These are phyloP conservation scores for Sordaria brevicollis DNA, from an alignment of 495 filamentous ascomycete species.

Conservation along the genomic window DNA sequence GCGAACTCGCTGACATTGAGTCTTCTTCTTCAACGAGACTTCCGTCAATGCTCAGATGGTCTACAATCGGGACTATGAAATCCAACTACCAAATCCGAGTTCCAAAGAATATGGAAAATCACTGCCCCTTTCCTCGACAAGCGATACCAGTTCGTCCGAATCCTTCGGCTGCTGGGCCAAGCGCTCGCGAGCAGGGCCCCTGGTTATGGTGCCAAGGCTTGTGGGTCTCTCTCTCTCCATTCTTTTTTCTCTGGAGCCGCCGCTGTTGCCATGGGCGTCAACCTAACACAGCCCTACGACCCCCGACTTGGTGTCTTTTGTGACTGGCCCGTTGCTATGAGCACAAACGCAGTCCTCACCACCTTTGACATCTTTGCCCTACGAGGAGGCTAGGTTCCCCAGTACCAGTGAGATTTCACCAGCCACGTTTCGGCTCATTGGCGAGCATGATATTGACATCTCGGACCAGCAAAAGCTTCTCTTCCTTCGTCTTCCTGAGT, in stretches of 20 bases:
- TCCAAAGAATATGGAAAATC: not conserved
- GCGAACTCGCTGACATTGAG: not conserved
- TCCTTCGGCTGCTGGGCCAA: not conserved
- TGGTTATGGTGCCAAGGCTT: not conserved
- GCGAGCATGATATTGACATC: not conserved
- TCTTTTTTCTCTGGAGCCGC: not conserved
- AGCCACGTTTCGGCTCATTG: not conserved
- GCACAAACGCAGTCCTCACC: not conserved
- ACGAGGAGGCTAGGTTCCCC: not conserved
- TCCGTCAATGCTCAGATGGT: not conserved
- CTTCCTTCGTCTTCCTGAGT: not conserved
- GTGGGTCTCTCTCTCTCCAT: not conserved
- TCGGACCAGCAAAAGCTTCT: not conserved
- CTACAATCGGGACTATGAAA: not conserved
- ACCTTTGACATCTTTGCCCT: not conserved
- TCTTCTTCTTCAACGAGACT: not conserved
- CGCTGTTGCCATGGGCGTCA: not conserved
- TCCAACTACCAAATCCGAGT: not conserved
- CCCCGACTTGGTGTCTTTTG: not conserved
- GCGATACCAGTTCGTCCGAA: not conserved
- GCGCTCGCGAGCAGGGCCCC: not conserved
- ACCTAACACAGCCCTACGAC: constrained; percentile 13
- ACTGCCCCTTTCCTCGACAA: not conserved
- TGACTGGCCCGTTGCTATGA: constrained; percentile 6
- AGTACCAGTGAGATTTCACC: not conserved